phyloP scores from a whole-genome alignment of 1,284 basidiomycete genomes.

The Leccinum pachyderme region DNA sequence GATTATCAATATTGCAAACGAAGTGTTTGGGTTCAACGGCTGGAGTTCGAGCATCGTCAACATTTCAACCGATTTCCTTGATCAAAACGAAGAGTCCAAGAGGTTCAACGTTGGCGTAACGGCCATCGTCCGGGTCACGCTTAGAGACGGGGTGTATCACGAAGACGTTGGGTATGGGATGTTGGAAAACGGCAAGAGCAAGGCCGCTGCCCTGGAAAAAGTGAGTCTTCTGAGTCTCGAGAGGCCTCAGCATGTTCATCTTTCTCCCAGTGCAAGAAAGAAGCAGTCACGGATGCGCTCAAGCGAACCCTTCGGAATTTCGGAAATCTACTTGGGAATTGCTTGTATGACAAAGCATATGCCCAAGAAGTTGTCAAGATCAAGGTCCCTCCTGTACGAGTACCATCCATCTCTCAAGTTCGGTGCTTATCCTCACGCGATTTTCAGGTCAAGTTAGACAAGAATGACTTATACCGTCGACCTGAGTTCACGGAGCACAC shows the following conservation, averaged over 20 bases:
- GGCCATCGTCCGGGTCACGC: conserved; percentile 82
- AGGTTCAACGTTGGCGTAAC: conserved; percentile 79
- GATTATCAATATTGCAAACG: conserved; percentile 94
- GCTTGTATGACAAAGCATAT: conserved; percentile 92
- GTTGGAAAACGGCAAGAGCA: conserved; percentile 82
- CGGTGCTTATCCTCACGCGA: background rate
- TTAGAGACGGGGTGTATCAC: conserved; percentile 87
- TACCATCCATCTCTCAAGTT: background rate
- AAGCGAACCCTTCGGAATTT: conserved; percentile 92
- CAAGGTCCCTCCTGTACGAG: conserved; percentile 73
- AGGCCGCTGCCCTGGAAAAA: conserved; percentile 89
- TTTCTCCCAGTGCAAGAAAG: conserved; percentile 83
- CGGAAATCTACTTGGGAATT: conserved; percentile 93
- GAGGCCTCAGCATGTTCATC: no score
- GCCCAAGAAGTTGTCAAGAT: conserved; percentile 84
- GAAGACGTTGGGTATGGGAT: conserved; percentile 94
- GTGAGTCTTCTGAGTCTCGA: conserved; percentile 40
- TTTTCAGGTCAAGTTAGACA: conserved; percentile 74
- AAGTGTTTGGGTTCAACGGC: conserved; percentile 98
- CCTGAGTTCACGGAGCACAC: conserved; percentile 65
- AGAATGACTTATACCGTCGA: conserved; percentile 68
- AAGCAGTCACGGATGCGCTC: conserved; percentile 92
- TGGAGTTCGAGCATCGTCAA: conserved; percentile 88
- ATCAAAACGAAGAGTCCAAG: conserved; percentile 65
- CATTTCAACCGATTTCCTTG: conserved; percentile 74